Evolutionary conservation across 176 grass and related monocot genomes (phyloP), one percentile per base, ranked within the genome.

Genomic region (Ensete ventricosum): DNA sequence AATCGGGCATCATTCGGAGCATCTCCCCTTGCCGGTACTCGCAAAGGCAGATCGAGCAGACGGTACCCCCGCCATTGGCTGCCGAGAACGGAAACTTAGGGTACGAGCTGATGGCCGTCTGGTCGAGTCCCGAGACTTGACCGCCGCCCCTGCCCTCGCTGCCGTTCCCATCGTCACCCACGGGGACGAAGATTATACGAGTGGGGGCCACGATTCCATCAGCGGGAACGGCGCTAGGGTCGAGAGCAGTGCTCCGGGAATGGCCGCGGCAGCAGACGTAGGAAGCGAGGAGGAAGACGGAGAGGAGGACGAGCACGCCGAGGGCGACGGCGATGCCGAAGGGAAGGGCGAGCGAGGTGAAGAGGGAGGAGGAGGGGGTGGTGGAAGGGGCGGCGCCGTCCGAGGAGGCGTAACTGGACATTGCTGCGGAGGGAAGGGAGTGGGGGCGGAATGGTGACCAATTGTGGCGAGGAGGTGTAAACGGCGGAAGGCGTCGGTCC

Each of bases 331-430:
- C 21, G n/a, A 62, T 23, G 82, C 60, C 76, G 80, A 54, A 53
- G 21, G 22, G 21, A 52, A 73, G 71, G 21, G n/a, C 21, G 21
- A 73, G 52, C 12, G 20, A 25, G 52, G 21, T 14, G 71, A 54
- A 17, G 71, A 26, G 2, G 71, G 52, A 55, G 13, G 52, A n/a
- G 20, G 71, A 73, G 50, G 71, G 4, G 23, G 11, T 7, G 27
- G 67, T 3, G 43, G 67, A 65, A 1, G 53, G 25, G 52, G 87
- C 70, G 4, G 76, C 77, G 78, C 87, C 82, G 62, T 82, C 81
- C 1, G 54, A 64, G 64, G 84, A 78, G 17, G 88, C 65, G 49
- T 76, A 67, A 66, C 80, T 75, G 53, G 83, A 70, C 88, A 90
- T 90, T 69, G 69, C 76, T 70, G 71, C 34, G 70, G n/a, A 54